These are phyloP conservation scores for Colletotrichum destructivum DNA, from an alignment of 2,329 filamentous ascomycete species.

Conservation along the genomic window DNA sequence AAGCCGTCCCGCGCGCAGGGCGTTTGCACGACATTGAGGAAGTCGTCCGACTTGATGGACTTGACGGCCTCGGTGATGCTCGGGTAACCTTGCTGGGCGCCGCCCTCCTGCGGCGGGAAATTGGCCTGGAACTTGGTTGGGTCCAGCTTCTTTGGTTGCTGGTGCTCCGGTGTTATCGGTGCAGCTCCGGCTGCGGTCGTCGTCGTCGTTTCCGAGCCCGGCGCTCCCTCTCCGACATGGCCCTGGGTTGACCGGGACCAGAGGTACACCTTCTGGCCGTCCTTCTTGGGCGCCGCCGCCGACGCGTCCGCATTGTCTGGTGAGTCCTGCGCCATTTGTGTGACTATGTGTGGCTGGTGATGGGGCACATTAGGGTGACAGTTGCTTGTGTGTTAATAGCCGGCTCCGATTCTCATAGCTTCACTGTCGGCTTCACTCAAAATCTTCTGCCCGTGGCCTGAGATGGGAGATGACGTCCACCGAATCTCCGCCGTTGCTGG, in stretches of 20 bases:
- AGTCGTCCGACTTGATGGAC: conserved; percentile 78
- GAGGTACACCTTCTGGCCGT: conserved; percentile 30
- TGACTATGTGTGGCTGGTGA: not conserved
- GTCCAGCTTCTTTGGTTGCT: conserved; percentile 25
- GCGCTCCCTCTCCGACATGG: conserved; percentile 42
- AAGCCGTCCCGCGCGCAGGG: conserved; percentile 90
- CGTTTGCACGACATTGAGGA: conserved; percentile 79
- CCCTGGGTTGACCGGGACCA: conserved; percentile 27
- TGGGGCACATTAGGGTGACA: not conserved
- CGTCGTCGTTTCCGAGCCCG: conserved; percentile 32
- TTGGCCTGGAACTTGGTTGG: conserved; percentile 43
- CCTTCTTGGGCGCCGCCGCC: conserved; percentile 3
- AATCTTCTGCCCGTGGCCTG: conserved; percentile 43
- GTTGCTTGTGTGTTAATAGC: not conserved
- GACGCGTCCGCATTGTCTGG: conserved; percentile 7
- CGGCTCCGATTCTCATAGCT: conserved; percentile 1
- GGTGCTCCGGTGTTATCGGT: not conserved
- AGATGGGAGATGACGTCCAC: conserved; percentile 45
- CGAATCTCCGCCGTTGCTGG: conserved; percentile 36
- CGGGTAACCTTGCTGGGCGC: conserved; percentile 50
- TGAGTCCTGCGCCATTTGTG: conserved; percentile 34
- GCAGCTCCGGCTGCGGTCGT: conserved; percentile 6
- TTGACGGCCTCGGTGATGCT: conserved; percentile 74
- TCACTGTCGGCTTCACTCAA: conserved; percentile 17
- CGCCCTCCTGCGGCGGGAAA: conserved; percentile 42